Percentiles rank a stretch among this genome's conserved stretches.
phyloP scores from a whole-genome alignment of 768 basidiomycete genomes.

The Lactifluus echinatus region DNA sequence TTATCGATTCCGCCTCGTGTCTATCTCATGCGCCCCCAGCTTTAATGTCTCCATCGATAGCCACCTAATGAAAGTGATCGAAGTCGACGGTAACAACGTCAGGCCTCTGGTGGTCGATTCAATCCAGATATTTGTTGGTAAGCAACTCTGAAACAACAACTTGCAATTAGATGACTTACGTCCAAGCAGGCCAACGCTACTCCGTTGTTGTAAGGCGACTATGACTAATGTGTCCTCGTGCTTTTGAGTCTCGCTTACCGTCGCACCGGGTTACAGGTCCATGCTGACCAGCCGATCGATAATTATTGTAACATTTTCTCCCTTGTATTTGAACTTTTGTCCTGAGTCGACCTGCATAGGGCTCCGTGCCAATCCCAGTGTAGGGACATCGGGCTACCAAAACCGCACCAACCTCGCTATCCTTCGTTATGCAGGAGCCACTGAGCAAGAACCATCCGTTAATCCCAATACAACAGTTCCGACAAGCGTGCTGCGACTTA shows the following conservation, averaged over 20 bases:
- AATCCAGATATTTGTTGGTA: constrained; percentile 10
- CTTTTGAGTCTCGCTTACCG: background rate
- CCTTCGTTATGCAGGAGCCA: constrained; percentile 15
- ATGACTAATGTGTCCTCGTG: too few species aligned
- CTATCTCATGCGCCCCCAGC: too few species aligned
- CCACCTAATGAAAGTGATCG: constrained; percentile 19
- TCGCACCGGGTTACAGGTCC: background rate
- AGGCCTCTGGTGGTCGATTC: constrained; percentile 12
- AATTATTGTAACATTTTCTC: background rate
- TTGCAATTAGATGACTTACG: background rate
- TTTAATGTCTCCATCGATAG: constrained; percentile 16
- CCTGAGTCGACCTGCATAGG: background rate
- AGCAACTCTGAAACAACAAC: background rate
- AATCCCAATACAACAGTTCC: constrained; percentile 7
- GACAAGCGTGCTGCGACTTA: background rate
- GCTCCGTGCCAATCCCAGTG: constrained; percentile 9
- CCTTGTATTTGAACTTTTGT: background rate
- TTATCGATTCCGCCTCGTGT: constrained; percentile 10
- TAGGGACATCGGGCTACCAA: background rate
- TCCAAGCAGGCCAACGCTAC: background rate
- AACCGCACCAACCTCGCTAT: constrained; percentile 14
- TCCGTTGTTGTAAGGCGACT: background rate
- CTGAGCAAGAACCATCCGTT: background rate
- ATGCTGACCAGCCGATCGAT: constrained; percentile 9
- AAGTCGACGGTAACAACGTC: constrained; percentile 16